Evolutionary conservation across 2,329 filamentous ascomycete species (phyloP).

Genomic region (Fusarium keratoplasticum): DNA sequence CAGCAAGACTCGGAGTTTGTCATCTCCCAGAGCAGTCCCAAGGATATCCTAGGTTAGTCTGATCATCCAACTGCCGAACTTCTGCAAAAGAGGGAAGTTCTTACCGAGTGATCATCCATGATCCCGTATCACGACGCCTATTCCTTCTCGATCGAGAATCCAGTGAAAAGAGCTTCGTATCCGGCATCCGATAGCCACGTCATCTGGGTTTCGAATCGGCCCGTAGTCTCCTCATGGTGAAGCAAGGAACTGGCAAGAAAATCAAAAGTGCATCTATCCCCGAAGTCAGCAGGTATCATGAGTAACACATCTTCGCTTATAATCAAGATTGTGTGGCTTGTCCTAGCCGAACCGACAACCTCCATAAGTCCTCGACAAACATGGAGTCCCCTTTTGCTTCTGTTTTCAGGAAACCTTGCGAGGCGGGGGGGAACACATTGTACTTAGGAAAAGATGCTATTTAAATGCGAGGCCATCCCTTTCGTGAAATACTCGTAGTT

Average conservation of each 20-base stretch:
- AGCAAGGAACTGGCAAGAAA: background rate
- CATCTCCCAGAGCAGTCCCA: too few relatives aligned
- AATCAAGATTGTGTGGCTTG: slow-evolving; percentile 17
- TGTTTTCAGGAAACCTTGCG: slow-evolving; percentile 22
- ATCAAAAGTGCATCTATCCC: background rate
- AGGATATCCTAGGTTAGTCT: background rate
- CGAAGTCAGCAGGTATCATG: background rate
- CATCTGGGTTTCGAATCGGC: background rate
- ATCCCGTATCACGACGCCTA: background rate
- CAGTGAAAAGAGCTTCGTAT: background rate
- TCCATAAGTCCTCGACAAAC: background rate
- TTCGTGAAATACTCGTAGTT: background rate
- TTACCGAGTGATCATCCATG: background rate
- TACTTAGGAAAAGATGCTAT: slow-evolving; percentile 34
- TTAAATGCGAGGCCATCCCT: slow-evolving; percentile 21
- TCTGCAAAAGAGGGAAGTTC: background rate
- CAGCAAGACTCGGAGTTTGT: too few relatives aligned
- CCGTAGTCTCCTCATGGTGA: background rate
- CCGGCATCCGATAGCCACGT: background rate
- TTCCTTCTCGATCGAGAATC: background rate
- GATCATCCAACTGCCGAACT: background rate
- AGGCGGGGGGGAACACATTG: slow-evolving; percentile 20
- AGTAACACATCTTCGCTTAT: slow-evolving; percentile 20
- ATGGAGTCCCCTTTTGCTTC: background rate
- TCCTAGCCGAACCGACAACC: background rate